These are phyloP conservation scores for Myxozyma kluyveri DNA, from an alignment of 805 yeast species.

Conservation along the genomic window DNA sequence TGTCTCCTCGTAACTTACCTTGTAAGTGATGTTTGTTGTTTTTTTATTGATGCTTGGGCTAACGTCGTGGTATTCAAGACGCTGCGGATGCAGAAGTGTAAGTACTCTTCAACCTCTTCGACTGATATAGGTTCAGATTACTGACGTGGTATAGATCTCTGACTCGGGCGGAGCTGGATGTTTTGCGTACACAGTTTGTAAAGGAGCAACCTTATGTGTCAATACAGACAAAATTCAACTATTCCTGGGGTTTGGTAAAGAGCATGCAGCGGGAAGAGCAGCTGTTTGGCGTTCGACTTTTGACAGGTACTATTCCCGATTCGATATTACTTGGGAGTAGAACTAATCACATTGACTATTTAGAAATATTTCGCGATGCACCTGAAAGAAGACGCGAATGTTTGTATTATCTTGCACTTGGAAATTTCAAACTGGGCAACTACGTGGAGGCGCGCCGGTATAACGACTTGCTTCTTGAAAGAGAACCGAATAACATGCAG, in stretches of 20 bases:
- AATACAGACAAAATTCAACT: constrained; percentile 83
- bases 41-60: background rate
- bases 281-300: constrained; percentile 71
- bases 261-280: constrained; percentile 62
- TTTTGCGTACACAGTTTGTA: constrained; percentile 72
- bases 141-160: constrained; percentile 12
- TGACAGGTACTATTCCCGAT: constrained; percentile 47
- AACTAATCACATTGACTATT: background rate
- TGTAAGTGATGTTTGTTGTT: background rate
- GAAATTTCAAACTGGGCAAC: constrained; percentile 85
- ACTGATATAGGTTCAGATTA: background rate
- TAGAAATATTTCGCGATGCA: constrained; percentile 58
- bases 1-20: background rate
- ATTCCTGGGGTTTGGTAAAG: constrained; percentile 93
- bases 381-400: constrained; percentile 87
- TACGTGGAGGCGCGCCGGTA: constrained; percentile 81
- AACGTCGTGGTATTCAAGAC: constrained; percentile 8
- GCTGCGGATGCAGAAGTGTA: constrained; percentile 35
- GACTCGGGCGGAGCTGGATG: constrained; percentile 57
- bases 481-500: constrained; percentile 84
- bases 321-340: background rate
- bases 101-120: background rate
- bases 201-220: constrained; percentile 78
- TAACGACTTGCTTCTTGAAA: constrained; percentile 67
- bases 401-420: constrained; percentile 80